Evolutionary conservation across 768 basidiomycete genomes (phyloP), one percentile per base, ranked within the genome.

Genomic region (Phaeolepiota aurea): DNA sequence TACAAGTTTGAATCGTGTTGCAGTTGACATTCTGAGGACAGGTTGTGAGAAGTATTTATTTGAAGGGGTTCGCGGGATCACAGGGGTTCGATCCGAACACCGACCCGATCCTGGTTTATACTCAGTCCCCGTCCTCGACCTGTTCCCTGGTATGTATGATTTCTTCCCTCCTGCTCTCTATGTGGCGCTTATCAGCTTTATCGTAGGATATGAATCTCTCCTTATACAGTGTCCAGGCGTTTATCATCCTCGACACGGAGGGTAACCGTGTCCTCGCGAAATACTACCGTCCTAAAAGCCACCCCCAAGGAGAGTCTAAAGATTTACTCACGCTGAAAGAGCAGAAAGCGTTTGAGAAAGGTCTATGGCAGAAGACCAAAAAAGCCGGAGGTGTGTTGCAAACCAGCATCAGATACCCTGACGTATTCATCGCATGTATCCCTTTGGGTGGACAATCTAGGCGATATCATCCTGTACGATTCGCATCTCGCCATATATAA

Each of bases 251-350:
- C 52, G 96, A 99, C 71, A 70, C 82, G n/a, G 93, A 97, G 51
- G 93, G 93, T 15, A 83, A 89, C 54, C 86, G 96, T 37, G 85
- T 98, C 19, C 75, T 99, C 7, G 87, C 94, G 20, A 98, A 98
- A 61, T 98, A 98, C 69, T 98, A 94, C 57, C 74, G 72, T 40
- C 72, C 89, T n/a, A 71, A 83, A 57, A 71, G 69, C 41, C 74
- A 79, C 47, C 75, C 75, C 0, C 64, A 73, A 31, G 71, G 77
- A 61, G 68, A 86, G 62, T 61, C 66, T 43, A 84, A 83, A 51
- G 69, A 75, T 35, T 67, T 85, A 19, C 63, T 69, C 11, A 77
- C 77, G 3, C 57, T 90, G 50, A 98, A 97, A 61, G 94, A 99
- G 54, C 94, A 96, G 59, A 83, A 87, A 40, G 77, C 82, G 5